Conservation (phyloP, 306 rosid species). For the Trifolium fragiferum region DNA sequence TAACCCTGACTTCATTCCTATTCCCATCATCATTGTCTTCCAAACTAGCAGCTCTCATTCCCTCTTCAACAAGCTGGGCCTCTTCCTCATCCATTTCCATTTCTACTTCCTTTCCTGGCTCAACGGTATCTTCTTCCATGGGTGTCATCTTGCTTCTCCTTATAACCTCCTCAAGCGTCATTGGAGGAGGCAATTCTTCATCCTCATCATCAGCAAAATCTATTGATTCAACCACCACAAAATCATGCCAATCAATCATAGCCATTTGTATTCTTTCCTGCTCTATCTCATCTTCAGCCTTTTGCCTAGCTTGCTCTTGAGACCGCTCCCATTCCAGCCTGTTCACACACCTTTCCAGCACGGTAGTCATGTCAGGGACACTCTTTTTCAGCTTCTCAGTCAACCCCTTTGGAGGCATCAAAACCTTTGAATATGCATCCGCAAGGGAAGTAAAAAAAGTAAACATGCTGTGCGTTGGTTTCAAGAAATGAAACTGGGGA, state of each 20-base stretch:
- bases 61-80: slow-evolving; percentile 94
- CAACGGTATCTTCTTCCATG: slow-evolving; percentile 73
- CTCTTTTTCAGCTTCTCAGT: slow-evolving; percentile 81
- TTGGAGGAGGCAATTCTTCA: slow-evolving; percentile 90
- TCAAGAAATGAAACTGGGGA: slow-evolving; percentile 91
- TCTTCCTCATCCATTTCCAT: slow-evolving; percentile 99
- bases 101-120: slow-evolving; percentile 89
- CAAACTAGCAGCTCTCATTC: slow-evolving; percentile 75
- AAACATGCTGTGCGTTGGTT: slow-evolving; percentile 96
- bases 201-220: slow-evolving; percentile 98
- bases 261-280: slow-evolving; percentile 95
- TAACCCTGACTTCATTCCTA: slow-evolving; percentile 62
- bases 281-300: slow-evolving; percentile 92
- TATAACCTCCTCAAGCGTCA: slow-evolving; percentile 93
- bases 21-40: slow-evolving; percentile 68
- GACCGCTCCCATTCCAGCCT: slow-evolving; percentile 96
- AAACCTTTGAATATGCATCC: slow-evolving; percentile 88
- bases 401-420: slow-evolving; percentile 92
- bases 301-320: slow-evolving; percentile 95
- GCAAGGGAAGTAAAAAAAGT: slow-evolving; percentile 94
- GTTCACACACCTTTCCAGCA: slow-evolving; percentile 87
- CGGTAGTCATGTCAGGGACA: slow-evolving; percentile 83
- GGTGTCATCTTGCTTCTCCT: slow-evolving; percentile 83
- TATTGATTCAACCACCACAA: slow-evolving; percentile 92
- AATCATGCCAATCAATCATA: slow-evolving; percentile 99